phyloP scores from a whole-genome alignment of 139 green algal genomes.

The Tetradesmus lagerheimii region DNA sequence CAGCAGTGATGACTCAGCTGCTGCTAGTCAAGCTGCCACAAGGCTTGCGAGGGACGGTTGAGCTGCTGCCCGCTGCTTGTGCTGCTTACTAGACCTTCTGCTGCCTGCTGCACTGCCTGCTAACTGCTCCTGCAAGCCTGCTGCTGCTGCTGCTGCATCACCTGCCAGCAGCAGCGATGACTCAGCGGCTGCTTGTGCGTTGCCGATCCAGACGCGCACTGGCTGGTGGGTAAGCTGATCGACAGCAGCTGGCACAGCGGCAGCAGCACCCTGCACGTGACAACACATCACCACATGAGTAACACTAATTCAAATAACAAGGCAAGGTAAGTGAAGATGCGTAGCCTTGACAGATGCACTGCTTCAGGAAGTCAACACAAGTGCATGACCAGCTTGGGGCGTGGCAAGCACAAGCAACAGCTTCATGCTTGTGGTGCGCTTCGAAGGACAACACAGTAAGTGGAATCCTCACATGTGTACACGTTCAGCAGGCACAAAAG shows the following conservation, averaged over 20 bases:
- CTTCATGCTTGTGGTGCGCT: too few species aligned
- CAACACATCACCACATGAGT: too few species aligned
- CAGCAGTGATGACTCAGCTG: too few species aligned
- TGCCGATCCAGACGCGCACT: constrained; percentile 15
- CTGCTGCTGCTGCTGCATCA: constrained; percentile 7
- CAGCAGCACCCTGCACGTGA: neutral
- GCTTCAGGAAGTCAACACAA: too few species aligned
- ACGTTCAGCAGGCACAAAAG: neutral
- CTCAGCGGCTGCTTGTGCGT: neutral
- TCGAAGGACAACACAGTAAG: too few species aligned
- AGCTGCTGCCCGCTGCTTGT: neutral
- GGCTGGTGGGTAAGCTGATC: neutral
- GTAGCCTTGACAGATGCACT: too few species aligned
- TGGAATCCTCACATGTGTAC: too few species aligned
- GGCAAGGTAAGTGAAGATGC: too few species aligned
- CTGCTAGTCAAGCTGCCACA: constrained; percentile 3
- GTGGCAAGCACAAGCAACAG: neutral
- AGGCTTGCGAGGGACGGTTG: neutral
- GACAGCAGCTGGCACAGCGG: neutral
- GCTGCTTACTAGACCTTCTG: neutral
- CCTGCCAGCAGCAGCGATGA: constrained; percentile 17
- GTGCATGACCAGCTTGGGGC: too few species aligned
- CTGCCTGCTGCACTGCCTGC: neutral
- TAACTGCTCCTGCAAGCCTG: neutral
- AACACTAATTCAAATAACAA: too few species aligned